Conservation (phyloP, 371 early-diverging fungal species). For the Mucor plumbeus region DNA sequence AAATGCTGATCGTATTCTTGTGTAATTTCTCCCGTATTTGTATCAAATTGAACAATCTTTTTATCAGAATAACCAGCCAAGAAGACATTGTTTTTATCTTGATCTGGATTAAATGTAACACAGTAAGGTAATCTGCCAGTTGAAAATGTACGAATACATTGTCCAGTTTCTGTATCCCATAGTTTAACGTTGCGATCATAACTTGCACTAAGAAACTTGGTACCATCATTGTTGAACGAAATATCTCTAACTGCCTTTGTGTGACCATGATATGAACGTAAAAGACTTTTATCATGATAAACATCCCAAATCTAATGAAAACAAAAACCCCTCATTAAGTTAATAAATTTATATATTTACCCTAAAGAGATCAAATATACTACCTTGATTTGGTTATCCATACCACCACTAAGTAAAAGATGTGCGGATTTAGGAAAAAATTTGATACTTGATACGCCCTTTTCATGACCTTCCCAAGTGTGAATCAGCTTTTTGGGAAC, state of each 20-base stretch:
- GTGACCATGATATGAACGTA: slow-evolving; percentile 92
- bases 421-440: slow-evolving; percentile 93
- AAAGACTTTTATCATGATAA: slow-evolving; percentile 82
- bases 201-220: slow-evolving; percentile 83
- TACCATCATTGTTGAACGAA: slow-evolving; percentile 88
- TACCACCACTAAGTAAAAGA: slow-evolving; percentile 86
- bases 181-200: slow-evolving; percentile 92
- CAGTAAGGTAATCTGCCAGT: slow-evolving; percentile 88
- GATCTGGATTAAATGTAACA: slow-evolving; percentile 89
- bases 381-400: slow-evolving; percentile 93
- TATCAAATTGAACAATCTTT: slow-evolving; percentile 90
- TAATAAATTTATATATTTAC: background rate
- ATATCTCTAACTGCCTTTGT: slow-evolving; percentile 92
- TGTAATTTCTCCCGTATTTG: slow-evolving; percentile 78
- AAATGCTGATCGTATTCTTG: slow-evolving; percentile 97
- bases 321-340: background rate
- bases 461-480: slow-evolving; percentile 93
- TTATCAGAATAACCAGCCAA: slow-evolving; percentile 93
- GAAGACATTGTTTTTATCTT: slow-evolving; percentile 82
- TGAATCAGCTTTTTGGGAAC: slow-evolving; percentile 87
- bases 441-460: slow-evolving; percentile 89
- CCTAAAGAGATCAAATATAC: background rate
- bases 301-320: slow-evolving; percentile 85
- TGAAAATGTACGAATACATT: slow-evolving; percentile 83
- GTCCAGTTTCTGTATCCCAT: slow-evolving; percentile 96